Evolutionary conservation across 495 filamentous ascomycete genomes (phyloP).

Genomic region (Ramalina peruviana): DNA sequence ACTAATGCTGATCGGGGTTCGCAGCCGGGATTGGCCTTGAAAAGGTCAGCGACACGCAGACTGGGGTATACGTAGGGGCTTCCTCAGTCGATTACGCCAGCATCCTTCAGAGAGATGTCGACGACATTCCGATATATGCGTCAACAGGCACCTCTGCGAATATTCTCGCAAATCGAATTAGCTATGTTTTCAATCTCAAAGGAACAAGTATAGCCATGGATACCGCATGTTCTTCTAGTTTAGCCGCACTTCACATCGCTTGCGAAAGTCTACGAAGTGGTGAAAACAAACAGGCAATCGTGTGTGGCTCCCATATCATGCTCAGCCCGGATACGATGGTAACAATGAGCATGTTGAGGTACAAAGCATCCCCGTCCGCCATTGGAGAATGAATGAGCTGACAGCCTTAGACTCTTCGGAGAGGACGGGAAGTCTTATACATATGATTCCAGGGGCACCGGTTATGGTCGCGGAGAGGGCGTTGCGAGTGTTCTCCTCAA

Average conservation of each 20-base stretch:
- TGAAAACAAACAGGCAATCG: slow-evolving; percentile 23
- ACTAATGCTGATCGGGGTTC: background rate
- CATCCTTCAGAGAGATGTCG: background rate
- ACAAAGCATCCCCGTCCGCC: background rate
- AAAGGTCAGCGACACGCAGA: background rate
- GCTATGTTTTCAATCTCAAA: slow-evolving; percentile 32
- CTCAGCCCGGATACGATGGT: slow-evolving; percentile 1
- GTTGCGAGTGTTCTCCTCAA: slow-evolving; percentile 29
- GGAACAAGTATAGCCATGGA: slow-evolving; percentile 35
- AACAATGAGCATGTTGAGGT: slow-evolving; percentile 4
- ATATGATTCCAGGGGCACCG: slow-evolving; percentile 17
- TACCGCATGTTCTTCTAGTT: slow-evolving; percentile 34
- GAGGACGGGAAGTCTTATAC: background rate
- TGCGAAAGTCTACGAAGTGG: slow-evolving; percentile 26
- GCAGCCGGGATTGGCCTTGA: background rate
- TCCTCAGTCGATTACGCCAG: background rate
- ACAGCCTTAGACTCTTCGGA: background rate
- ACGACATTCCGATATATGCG: background rate
- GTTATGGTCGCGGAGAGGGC: slow-evolving; percentile 34
- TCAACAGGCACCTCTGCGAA: background rate
- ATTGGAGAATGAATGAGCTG: background rate
- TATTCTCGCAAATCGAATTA: slow-evolving; percentile 32
- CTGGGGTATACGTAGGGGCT: background rate
- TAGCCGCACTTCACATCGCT: slow-evolving; percentile 29
- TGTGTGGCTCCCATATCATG: slow-evolving; percentile 4